phyloP scores from a whole-genome alignment of 352 stramenopile genomes.

The Halophytophthora polymorphica region DNA sequence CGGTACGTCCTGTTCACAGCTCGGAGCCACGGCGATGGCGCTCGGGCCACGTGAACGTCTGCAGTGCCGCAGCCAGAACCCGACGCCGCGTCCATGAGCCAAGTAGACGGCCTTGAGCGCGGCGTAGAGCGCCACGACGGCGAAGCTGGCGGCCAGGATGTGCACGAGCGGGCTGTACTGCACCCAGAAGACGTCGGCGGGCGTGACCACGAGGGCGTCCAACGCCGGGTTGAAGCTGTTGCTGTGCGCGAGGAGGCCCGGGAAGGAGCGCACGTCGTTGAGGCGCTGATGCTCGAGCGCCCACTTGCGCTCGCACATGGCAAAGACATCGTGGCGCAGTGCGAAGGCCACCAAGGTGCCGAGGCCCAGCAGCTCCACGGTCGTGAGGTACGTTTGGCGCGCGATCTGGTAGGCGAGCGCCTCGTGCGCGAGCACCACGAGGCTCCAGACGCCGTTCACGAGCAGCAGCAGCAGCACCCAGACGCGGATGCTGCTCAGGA shows the following conservation, averaged over 20 bases:
- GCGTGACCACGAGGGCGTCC: not conserved
- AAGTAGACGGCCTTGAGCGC: not conserved
- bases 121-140: conserved; percentile 5
- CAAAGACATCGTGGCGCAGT: conserved; percentile 9
- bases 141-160: conserved; percentile 1
- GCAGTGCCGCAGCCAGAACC: not conserved
- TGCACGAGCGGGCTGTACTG: conserved; percentile 22
- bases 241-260: conserved; percentile 11
- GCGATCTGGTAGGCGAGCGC: conserved; percentile 14
- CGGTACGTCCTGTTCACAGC: not conserved
- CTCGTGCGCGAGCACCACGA: conserved; percentile 15
- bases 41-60: not conserved
- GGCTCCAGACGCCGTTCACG: conserved; percentile 13
- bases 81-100: not conserved
- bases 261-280: conserved; percentile 12
- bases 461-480: conserved; percentile 21
- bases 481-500: conserved; percentile 22
- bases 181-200: conserved; percentile 6
- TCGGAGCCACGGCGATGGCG: not conserved
- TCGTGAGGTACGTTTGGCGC: conserved; percentile 15
- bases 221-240: conserved; percentile 21
- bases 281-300: conserved; percentile 16
- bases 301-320: conserved; percentile 12
- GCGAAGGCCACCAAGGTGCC: not conserved
- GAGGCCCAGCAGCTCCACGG: conserved; percentile 17